Conservation (phyloP, 495 filamentous ascomycete species). For the Penicillium coprophilum region DNA sequence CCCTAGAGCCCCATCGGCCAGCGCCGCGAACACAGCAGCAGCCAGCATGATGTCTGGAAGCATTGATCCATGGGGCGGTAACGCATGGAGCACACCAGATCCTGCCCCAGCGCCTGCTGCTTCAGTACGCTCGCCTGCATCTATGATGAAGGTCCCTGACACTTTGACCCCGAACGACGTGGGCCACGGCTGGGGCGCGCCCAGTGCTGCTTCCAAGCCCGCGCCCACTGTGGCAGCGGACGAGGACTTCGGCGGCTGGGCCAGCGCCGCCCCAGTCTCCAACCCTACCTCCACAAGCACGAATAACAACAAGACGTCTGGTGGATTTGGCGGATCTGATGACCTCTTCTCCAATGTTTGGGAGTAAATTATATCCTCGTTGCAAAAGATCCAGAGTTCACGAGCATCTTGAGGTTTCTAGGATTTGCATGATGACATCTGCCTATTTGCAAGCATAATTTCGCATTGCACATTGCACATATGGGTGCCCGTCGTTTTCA, state of each 20-base stretch:
- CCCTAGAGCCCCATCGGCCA: conserved; percentile 34
- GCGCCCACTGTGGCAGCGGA: conserved; percentile 70
- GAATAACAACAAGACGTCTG: conserved; percentile 52
- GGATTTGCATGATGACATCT: conserved; percentile 2
- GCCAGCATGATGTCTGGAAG: conserved; percentile 35
- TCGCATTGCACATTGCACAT: conserved; percentile 4
- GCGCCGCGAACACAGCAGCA: conserved; percentile 36
- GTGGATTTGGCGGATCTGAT: conserved; percentile 68
- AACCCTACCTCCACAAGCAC: conserved; percentile 39
- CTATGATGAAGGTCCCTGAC: conserved; percentile 50
- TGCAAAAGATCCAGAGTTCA: conserved; percentile 1
- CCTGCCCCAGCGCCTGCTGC: conserved; percentile 33
- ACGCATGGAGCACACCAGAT: conserved; percentile 53
- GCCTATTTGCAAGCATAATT: neutral
- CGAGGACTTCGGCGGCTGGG: conserved; percentile 95
- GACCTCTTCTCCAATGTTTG: conserved; percentile 95
- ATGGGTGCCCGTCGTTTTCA: neutral
- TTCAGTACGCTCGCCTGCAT: conserved; percentile 24
- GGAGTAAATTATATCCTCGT: conserved; percentile 51
- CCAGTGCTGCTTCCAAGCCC: conserved; percentile 38
- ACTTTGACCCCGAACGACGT: conserved; percentile 47
- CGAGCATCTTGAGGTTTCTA: neutral
- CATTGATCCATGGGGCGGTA: conserved; percentile 51
- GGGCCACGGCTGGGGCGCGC: conserved; percentile 57
- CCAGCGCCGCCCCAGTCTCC: conserved; percentile 59